phyloP scores from a whole-genome alignment of 768 basidiomycete species.

The Tricholoma saponaceum region DNA sequence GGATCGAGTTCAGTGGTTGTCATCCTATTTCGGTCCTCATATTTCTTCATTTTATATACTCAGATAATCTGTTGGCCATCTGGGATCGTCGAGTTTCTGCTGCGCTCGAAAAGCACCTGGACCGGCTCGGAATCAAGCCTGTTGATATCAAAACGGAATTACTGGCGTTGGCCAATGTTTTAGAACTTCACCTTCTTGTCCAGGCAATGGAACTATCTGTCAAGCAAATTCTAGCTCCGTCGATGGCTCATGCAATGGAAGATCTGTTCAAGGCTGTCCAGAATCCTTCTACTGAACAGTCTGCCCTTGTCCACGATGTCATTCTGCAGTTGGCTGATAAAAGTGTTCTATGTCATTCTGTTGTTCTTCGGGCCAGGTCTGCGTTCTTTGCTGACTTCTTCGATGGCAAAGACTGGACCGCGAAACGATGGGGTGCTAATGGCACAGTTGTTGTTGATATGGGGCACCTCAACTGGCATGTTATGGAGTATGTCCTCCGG shows the following conservation, averaged over 20 bases:
- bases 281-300: neutral
- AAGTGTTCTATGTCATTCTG: conserved; percentile 64
- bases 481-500: conserved; percentile 70
- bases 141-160: conserved; percentile 61
- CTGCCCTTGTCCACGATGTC: conserved; percentile 57
- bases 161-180: conserved; percentile 45
- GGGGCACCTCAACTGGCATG: conserved; percentile 66
- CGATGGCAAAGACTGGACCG: conserved; percentile 78
- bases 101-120: conserved; percentile 37
- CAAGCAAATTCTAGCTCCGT: conserved; percentile 48
- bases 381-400: conserved; percentile 84
- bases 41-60: conserved; percentile 82
- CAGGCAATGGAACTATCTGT: conserved; percentile 55
- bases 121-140: conserved; percentile 36
- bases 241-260: conserved; percentile 47
- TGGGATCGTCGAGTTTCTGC: conserved; percentile 75
- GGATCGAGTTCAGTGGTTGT: conserved; percentile 48
- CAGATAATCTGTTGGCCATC: conserved; percentile 75
- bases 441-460: conserved; percentile 66
- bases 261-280: conserved; percentile 44
- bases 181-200: conserved; percentile 54
- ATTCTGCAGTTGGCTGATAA: conserved; percentile 66
- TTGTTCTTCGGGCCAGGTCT: conserved; percentile 77
- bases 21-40: conserved; percentile 68
- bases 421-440: conserved; percentile 44